Base-by-base conservation (phyloP, 164 flowering plant species). In the Umbilicus rupestris region DNA sequence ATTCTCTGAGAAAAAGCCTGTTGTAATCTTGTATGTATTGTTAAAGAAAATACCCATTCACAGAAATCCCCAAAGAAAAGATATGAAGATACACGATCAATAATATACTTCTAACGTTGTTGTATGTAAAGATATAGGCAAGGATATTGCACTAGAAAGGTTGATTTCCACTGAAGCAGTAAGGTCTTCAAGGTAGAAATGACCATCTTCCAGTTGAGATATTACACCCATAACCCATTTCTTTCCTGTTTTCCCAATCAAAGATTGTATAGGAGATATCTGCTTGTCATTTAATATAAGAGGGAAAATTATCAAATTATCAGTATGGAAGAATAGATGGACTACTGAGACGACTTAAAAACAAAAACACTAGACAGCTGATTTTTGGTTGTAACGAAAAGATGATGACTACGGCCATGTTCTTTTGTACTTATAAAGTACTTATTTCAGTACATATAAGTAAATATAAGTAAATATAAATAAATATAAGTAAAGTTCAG, bases 81-180 rank as follows among this genome's bases (percentile, higher is more conserved):
- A 35, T 2, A 55, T 5, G 29, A 29, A 22, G 16, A n/a, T n/a
- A n/a, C n/a, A n/a, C n/a, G n/a, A n/a, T n/a, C 6, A 55, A 2
- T 22, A 29, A 55, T 55, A 55, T 12, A 11, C 62, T n/a, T 31
- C 15, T 28, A 57, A 15, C 60, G 55, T 22, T 9, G 6, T 26
- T 22, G 28, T 30, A 67, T 26, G 47, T 37, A 26, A n/a, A 39
- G 31, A 10, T 37, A 50, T 57, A 24, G 17, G 8, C 62, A 80
- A 92, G 99, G 97, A 95, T 95, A 95, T 95, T 83, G 98, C 95
- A 77, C 79, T 77, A n/a, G 97, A 85, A 37, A 95, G 74, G 75
- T 90, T 77, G 62, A 92, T 78, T 71, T 86, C 91, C 24, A 92
- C 98, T 15, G 92, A 85, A 59, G 97, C 98, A 46, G 96, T 84